A percentile compares a stretch with the other conserved stretches of the same genome.
phyloP scores from a whole-genome alignment of 345 rosid species.

The Clarkia xantiana region DNA sequence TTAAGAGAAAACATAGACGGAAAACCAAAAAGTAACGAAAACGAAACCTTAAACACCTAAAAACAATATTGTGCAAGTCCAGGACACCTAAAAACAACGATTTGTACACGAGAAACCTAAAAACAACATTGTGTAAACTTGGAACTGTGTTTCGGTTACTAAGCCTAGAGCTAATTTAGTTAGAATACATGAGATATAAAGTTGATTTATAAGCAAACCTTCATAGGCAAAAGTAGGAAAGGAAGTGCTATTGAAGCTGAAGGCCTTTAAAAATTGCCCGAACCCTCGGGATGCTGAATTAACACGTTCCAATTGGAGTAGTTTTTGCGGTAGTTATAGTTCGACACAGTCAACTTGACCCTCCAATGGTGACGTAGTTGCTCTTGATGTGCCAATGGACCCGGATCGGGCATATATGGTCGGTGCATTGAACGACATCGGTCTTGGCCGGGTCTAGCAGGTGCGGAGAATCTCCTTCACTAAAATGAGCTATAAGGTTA shows the following conservation, averaged over 20 bases:
- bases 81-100: too few species aligned
- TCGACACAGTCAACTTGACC: slow-evolving; percentile 38
- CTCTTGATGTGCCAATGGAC: slow-evolving; percentile 51
- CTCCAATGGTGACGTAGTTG: slow-evolving; percentile 36
- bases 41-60: too few species aligned
- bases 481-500: slow-evolving; percentile 5
- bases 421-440: slow-evolving; percentile 37
- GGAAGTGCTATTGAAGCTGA: slow-evolving; percentile 36
- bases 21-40: too few species aligned
- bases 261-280: slow-evolving; percentile 16
- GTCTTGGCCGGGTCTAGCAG: not conserved
- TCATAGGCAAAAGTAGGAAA: slow-evolving; percentile 28
- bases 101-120: too few species aligned
- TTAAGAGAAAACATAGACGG: too few species aligned
- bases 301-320: slow-evolving; percentile 45
- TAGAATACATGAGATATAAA: too few species aligned
- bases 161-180: too few species aligned
- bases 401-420: slow-evolving; percentile 42
- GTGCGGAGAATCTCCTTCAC: slow-evolving; percentile 15
- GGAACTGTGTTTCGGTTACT: too few species aligned
- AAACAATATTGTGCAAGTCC: too few species aligned
- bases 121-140: too few species aligned
- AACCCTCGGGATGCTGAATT: slow-evolving; percentile 51
- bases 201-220: slow-evolving; percentile 12
- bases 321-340: slow-evolving; percentile 32